Evolutionary conservation across 176 grass and related monocot genomes (phyloP), one percentile per base, ranked within the genome.

Genomic region (Carex parvula): DNA sequence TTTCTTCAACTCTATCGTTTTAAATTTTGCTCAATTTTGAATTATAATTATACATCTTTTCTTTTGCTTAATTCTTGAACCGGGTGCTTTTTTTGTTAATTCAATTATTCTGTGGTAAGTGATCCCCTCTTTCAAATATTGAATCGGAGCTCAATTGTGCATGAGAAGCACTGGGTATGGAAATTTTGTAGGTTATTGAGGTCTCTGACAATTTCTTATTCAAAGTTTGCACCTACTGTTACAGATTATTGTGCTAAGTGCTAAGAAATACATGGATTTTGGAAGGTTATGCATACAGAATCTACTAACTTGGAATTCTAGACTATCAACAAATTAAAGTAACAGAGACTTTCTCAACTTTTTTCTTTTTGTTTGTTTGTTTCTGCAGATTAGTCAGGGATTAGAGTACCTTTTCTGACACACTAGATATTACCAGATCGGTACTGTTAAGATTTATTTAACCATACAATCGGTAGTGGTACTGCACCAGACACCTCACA

Each of bases 11-110:
- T 52, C 16, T 68, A 21, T 69, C 62, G 15, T 83, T 66, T 66
- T 65, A 8, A 82, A 54, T 83, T 48, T 48, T 83, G 22, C 33
- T 54, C 54, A 68, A 32, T 33, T 83, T 53, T 68, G 14, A 53
- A 15, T 26, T 81, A 2, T 50, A n/a, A 82, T 82, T 42, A 8
- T 64, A 0, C n/a, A 14, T 83, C 15, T 83, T 53, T 15, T 39
- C 37, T 39, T 35, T 83, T 48, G 60, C n/a, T 30, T 67, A 17
- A 65, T 68, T 46, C 11, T 83, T 37, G 17, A 80, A 61, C 18
- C 62, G 14, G n/a, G 2, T 37, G 26, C 5, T 62, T 76, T 53
- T 2, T 76, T 76, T 53, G 10, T 21, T 30, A 54, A 55, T 54
- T 17, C 46, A 54, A 13, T 76, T 76, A 29, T 9, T 54, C 8